These are phyloP conservation scores for Russula sp. DNA, from an alignment of 768 basidiomycete species.

Conservation along the genomic window DNA sequence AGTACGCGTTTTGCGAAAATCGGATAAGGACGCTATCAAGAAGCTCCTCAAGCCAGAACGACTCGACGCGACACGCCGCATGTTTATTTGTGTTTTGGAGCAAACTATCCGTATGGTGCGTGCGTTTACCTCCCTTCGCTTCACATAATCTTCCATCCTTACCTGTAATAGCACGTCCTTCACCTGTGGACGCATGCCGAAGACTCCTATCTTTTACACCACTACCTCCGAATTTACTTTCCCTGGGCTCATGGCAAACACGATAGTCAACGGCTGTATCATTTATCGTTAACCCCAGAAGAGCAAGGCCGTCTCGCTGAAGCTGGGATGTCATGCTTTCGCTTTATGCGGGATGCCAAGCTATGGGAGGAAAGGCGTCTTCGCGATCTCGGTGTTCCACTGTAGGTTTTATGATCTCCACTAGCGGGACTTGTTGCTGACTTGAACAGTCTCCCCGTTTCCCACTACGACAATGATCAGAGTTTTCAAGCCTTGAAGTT, in stretches of 20 bases:
- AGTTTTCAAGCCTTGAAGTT: constrained; percentile 12
- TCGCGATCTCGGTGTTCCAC: background rate
- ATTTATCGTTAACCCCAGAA: constrained; percentile 6
- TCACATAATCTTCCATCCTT: background rate
- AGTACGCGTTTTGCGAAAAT: constrained; percentile 17
- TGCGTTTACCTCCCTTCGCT: background rate
- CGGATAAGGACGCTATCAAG: constrained; percentile 13
- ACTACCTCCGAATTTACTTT: constrained; percentile 20
- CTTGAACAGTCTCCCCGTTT: constrained; percentile 7
- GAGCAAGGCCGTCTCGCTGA: constrained; percentile 15
- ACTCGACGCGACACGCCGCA: constrained; percentile 10
- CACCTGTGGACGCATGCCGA: constrained; percentile 20
- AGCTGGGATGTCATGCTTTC: constrained; percentile 15
- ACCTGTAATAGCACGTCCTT: constrained; percentile 12
- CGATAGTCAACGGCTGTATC: constrained; percentile 8
- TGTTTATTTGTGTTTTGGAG: constrained; percentile 12
- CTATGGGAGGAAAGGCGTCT: constrained; percentile 16
- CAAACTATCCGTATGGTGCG: constrained; percentile 11
- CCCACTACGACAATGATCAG: constrained; percentile 1
- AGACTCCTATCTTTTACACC: constrained; percentile 15
- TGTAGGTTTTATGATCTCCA: background rate
- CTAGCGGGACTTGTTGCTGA: background rate
- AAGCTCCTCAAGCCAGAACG: constrained; percentile 18
- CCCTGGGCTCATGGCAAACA: constrained; percentile 18
- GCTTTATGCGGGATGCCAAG: constrained; percentile 16